phyloP scores from a whole-genome alignment of 2,329 filamentous ascomycete genomes.

The Coleophoma cylindrospora region DNA sequence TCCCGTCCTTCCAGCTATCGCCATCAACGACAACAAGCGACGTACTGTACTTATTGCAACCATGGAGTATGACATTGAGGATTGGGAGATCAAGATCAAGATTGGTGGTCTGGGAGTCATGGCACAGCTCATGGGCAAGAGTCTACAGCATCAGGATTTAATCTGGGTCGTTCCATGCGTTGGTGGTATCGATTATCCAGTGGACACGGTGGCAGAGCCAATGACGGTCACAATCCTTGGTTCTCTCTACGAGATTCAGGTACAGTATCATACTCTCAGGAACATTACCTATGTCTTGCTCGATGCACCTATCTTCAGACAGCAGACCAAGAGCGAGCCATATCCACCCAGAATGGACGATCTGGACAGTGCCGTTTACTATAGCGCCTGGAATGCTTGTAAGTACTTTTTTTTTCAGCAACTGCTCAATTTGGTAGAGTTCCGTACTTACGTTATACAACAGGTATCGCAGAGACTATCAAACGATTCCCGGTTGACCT shows the following conservation, averaged over 20 bases:
- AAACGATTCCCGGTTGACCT: conserved; percentile 56
- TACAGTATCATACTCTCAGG: conserved; percentile 55
- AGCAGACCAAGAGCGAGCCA: conserved; percentile 55
- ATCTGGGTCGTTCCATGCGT: conserved; percentile 59
- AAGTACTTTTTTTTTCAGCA: not conserved
- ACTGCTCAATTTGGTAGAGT: not conserved
- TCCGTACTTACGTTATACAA: not conserved
- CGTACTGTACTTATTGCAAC: conserved; percentile 60
- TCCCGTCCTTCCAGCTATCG: not conserved
- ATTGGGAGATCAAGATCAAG: conserved; percentile 66
- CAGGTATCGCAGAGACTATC: conserved; percentile 58
- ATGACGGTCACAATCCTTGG: conserved; percentile 58
- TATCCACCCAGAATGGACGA: conserved; percentile 66
- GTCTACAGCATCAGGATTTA: conserved; percentile 51
- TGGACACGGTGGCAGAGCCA: conserved; percentile 48
- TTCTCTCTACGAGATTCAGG: conserved; percentile 52
- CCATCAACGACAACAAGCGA: conserved; percentile 20
- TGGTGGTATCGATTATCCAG: conserved; percentile 57
- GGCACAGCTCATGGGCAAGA: conserved; percentile 38
- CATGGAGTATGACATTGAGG: conserved; percentile 67
- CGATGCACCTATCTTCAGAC: conserved; percentile 62
- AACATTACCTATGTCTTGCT: conserved; percentile 65
- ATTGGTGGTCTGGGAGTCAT: conserved; percentile 66
- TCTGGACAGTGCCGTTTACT: conserved; percentile 60
- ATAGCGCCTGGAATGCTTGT: conserved; percentile 56